Conservation (phyloP, 2,329 filamentous ascomycete genomes). For the Fusarium clavum region DNA sequence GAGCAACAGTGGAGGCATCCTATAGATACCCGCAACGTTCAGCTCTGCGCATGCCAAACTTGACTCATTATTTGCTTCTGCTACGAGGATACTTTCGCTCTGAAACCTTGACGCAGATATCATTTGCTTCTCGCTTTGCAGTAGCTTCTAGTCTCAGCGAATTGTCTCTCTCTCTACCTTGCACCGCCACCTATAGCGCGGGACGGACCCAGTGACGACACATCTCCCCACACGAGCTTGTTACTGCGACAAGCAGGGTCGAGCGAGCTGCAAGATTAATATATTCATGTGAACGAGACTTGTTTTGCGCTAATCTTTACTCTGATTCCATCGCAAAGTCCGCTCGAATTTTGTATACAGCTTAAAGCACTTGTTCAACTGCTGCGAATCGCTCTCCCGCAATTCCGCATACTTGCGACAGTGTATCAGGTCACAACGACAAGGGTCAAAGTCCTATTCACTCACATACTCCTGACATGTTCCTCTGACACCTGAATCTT, state of each 20-base stretch:
- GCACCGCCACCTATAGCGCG: constrained; percentile 38
- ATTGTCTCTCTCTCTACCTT: constrained; percentile 15
- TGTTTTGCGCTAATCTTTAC: background rate
- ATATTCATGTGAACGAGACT: background rate
- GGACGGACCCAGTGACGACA: constrained; percentile 45
- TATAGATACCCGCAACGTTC: constrained; percentile 11
- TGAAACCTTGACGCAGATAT: background rate
- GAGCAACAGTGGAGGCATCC: constrained; percentile 13
- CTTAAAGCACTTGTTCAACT: constrained; percentile 11
- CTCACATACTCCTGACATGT: constrained; percentile 21
- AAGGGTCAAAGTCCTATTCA: constrained; percentile 1
- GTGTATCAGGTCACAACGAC: constrained; percentile 22
- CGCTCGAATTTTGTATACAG: constrained; percentile 12
- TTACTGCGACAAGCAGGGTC: constrained; percentile 15
- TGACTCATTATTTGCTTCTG: constrained; percentile 10
- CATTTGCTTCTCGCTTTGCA: background rate
- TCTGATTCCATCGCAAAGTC: background rate
- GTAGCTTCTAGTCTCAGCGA: constrained; percentile 10
- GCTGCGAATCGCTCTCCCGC: constrained; percentile 31
- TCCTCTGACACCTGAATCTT: constrained; percentile 7
- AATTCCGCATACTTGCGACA: constrained; percentile 22
- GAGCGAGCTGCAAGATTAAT: constrained; percentile 12
- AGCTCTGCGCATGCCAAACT: constrained; percentile 27
- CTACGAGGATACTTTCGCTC: background rate
- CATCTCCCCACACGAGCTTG: constrained; percentile 36